phyloP scores from a whole-genome alignment of 169 alveolate species.

The Plasmodium gallinaceum region DNA sequence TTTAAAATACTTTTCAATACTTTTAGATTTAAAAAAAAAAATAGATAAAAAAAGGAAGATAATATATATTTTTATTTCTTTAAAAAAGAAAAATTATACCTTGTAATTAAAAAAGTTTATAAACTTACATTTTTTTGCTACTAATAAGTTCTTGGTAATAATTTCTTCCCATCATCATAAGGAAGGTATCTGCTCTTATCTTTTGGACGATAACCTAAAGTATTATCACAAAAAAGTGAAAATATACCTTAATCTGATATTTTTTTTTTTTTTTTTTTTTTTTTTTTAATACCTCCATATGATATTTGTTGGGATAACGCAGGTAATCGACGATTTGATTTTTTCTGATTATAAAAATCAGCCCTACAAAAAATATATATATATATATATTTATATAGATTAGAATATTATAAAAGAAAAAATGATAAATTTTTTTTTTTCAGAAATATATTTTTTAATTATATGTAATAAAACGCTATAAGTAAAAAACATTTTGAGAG shows the following conservation, averaged over 20 bases:
- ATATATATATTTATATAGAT: slow-evolving; percentile 9
- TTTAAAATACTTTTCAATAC: not conserved
- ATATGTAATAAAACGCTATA: not conserved
- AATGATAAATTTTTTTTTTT: not conserved
- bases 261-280: slow-evolving; percentile 16
- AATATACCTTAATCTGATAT: not conserved
- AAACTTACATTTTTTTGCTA: not conserved
- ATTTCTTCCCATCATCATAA: slow-evolving; percentile 65
- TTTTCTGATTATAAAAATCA: slow-evolving; percentile 71
- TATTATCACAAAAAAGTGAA: slow-evolving; percentile 8
- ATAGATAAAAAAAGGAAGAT: too few species aligned
- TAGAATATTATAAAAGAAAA: not conserved
- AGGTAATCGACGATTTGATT: slow-evolving; percentile 75
- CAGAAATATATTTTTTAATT: slow-evolving; percentile 1
- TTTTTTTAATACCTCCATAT: slow-evolving; percentile 64
- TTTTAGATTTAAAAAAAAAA: not conserved
- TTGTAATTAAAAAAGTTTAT: too few species aligned
- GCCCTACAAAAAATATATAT: slow-evolving; percentile 38
- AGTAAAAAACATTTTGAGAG: not conserved
- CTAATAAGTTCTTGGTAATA: slow-evolving; percentile 71
- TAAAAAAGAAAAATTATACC: not conserved
- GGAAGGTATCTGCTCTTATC: slow-evolving; percentile 72
- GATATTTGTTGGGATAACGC: slow-evolving; percentile 71
- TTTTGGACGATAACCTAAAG: slow-evolving; percentile 75
- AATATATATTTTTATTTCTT: not conserved